These are phyloP conservation scores for Acer campestre DNA, from an alignment of 345 rosid genomes.

Conservation along the genomic window DNA sequence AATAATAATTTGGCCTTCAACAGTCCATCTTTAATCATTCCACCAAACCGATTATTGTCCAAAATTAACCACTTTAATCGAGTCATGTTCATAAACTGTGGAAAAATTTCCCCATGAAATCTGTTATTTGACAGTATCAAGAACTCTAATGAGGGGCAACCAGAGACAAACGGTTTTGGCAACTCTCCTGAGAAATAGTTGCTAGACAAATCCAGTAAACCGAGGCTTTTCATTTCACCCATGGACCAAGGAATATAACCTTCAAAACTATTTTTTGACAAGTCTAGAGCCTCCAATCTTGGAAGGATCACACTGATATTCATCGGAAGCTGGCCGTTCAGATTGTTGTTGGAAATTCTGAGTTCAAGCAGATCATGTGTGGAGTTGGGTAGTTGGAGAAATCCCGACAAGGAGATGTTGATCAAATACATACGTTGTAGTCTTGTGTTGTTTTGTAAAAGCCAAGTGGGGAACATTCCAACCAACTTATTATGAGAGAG, in stretches of 20 bases:
- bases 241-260: background rate
- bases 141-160: background rate
- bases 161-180: background rate
- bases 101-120: background rate
- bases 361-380: background rate
- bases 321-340: background rate
- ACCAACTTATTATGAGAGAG: background rate
- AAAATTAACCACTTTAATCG: accelerated
- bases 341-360: background rate
- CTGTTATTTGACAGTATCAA: background rate
- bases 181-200: background rate
- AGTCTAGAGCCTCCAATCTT: background rate
- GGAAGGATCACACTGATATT: too few relatives aligned
- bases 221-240: background rate
- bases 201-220: background rate
- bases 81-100: background rate
- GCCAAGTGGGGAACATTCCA: background rate
- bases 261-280: background rate
- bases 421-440: background rate
- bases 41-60: background rate
- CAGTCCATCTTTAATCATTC: background rate
- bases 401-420: background rate
- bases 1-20: too few relatives aligned
- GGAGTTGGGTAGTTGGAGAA: background rate
- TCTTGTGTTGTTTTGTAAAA: background rate